Evolutionary conservation across 2,329 filamentous ascomycete species (phyloP).

Genomic region (Sclerotinia glacialis): DNA sequence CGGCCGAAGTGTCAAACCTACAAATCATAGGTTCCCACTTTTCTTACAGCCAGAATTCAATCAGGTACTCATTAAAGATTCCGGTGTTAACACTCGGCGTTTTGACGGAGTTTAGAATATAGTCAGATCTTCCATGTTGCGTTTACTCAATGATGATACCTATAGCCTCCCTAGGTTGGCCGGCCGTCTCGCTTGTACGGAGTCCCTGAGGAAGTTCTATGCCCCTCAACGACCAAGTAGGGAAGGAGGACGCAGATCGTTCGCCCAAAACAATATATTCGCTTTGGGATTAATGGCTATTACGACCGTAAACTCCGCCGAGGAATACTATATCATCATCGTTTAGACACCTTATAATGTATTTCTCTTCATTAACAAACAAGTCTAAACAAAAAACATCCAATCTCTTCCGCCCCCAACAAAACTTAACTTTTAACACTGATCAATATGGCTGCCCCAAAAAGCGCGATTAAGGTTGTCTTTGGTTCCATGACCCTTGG

Average conservation of each 20-base stretch:
- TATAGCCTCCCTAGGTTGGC: not conserved
- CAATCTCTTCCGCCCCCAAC: not conserved
- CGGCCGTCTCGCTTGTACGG: not conserved
- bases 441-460: conserved; percentile 3
- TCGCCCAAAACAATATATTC: not conserved
- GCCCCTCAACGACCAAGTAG: not conserved
- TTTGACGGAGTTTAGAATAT: not conserved
- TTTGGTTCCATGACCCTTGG: conserved; percentile 33
- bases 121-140: not conserved
- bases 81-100: not conserved
- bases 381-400: not conserved
- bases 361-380: not conserved
- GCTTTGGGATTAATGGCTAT: not conserved
- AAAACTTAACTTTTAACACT: not conserved
- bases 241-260: not conserved
- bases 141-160: not conserved
- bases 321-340: not conserved
- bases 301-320: conserved; percentile 4
- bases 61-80: not conserved
- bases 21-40: not conserved
- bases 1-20: not conserved
- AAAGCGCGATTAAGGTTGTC: conserved; percentile 20
- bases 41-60: not conserved
- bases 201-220: not conserved
- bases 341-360: not conserved